phyloP scores from a whole-genome alignment of 1,139 yeast genomes.

The Williopsis jadinii region DNA sequence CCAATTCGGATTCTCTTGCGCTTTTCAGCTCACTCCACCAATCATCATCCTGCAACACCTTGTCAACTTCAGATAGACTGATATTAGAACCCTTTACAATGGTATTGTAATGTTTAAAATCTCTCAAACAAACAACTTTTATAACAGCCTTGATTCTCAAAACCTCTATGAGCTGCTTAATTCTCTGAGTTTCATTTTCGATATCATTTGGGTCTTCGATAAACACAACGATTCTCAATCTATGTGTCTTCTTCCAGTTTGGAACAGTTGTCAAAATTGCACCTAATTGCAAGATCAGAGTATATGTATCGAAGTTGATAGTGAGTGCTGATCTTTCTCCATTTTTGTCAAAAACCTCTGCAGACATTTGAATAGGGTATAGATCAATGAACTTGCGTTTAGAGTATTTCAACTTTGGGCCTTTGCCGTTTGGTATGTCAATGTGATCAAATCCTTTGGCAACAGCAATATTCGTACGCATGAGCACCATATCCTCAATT shows the following conservation, averaged over 20 bases:
- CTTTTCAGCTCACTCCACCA: conserved; percentile 66
- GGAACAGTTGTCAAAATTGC: conserved; percentile 90
- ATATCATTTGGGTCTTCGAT: conserved; percentile 73
- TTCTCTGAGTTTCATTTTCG: conserved; percentile 57
- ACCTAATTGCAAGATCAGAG: conserved; percentile 85
- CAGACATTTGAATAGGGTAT: conserved; percentile 95
- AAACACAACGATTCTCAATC: conserved; percentile 75
- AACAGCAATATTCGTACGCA: conserved; percentile 89
- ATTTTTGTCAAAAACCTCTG: conserved; percentile 55
- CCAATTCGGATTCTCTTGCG: conserved; percentile 25
- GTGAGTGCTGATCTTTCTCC: conserved; percentile 66
- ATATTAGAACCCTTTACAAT: conserved; percentile 57
- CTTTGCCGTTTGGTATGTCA: conserved; percentile 41
- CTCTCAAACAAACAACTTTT: conserved; percentile 62
- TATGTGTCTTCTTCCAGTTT: conserved; percentile 76
- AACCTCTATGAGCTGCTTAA: conserved; percentile 56
- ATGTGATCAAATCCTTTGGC: conserved; percentile 77
- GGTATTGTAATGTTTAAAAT: conserved; percentile 61
- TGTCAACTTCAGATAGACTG: conserved; percentile 27
- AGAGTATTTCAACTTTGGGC: conserved; percentile 12
- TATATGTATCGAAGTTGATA: conserved; percentile 91
- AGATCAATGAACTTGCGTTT: conserved; percentile 63
- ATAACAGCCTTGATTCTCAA: conserved; percentile 78
- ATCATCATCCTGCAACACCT: conserved; percentile 33
- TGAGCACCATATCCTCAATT: conserved; percentile 83